A percentile compares a stretch with the other conserved stretches of the same genome.
These are phyloP conservation scores for Dispira parvispora DNA, from an alignment of 192 early-diverging fungal genomes.

Conservation along the genomic window DNA sequence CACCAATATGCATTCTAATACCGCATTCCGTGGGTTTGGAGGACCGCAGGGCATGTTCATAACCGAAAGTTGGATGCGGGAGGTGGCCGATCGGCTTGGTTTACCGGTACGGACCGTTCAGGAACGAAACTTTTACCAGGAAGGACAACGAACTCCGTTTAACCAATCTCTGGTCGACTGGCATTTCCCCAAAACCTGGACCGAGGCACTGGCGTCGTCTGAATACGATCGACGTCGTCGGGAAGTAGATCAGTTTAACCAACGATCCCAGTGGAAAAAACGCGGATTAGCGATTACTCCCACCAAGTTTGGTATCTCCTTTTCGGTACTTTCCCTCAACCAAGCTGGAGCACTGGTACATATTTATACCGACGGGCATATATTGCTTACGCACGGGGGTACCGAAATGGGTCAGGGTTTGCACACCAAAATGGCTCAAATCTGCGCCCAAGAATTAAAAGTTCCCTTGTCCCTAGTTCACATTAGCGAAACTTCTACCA, in stretches of 20 bases:
- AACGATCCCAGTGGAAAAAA: slow-evolving; percentile 53
- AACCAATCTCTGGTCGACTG: slow-evolving; percentile 48
- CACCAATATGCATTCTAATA: slow-evolving; percentile 74
- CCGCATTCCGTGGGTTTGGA: slow-evolving; percentile 77
- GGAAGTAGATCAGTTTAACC: slow-evolving; percentile 51
- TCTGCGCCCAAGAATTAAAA: slow-evolving; percentile 65
- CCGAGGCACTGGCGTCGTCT: slow-evolving; percentile 36
- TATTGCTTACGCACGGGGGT: slow-evolving; percentile 66
- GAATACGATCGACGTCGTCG: slow-evolving; percentile 33
- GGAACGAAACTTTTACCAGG: slow-evolving; percentile 52
- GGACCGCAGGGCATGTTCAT: slow-evolving; percentile 74
- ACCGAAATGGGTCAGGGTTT: slow-evolving; percentile 90
- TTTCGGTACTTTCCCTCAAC: slow-evolving; percentile 56
- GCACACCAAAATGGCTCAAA: slow-evolving; percentile 75
- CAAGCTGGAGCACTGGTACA: slow-evolving; percentile 75
- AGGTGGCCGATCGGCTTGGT: slow-evolving; percentile 55
- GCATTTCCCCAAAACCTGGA: slow-evolving; percentile 51
- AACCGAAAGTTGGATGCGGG: slow-evolving; percentile 55
- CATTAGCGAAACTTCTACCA: slow-evolving; percentile 57
- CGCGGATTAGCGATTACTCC: slow-evolving; percentile 62
- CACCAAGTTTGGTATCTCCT: slow-evolving; percentile 73
- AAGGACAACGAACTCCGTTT: slow-evolving; percentile 54
- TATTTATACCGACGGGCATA: slow-evolving; percentile 70
- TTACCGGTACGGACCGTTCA: slow-evolving; percentile 42
- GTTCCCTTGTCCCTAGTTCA: slow-evolving; percentile 49